phyloP scores from a whole-genome alignment of 306 rosid genomes.

The Ceratonia siliqua region DNA sequence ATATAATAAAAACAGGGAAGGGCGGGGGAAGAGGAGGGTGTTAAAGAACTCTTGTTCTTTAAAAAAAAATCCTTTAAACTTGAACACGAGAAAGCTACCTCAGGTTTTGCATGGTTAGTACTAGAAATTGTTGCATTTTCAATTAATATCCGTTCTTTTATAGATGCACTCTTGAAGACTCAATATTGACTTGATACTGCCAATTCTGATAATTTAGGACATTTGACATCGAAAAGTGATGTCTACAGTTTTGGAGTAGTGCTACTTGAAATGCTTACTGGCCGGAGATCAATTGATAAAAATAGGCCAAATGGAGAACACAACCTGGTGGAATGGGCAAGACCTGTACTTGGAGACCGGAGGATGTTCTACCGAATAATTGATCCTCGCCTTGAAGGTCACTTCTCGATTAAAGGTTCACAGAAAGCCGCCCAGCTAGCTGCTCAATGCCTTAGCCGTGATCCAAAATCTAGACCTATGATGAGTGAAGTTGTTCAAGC shows the following conservation, averaged over 20 bases:
- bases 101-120: background rate
- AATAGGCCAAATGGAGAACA: constrained; percentile 93
- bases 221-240: constrained; percentile 88
- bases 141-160: background rate
- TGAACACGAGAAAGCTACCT: constrained; percentile 9
- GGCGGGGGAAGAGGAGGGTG: background rate
- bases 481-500: constrained; percentile 81
- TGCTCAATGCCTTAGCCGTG: constrained; percentile 82
- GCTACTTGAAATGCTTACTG: constrained; percentile 86
- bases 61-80: constrained; percentile 2
- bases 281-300: constrained; percentile 91
- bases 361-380: constrained; percentile 72
- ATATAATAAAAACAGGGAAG: background rate
- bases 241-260: constrained; percentile 98
- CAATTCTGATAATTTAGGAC: constrained; percentile 55
- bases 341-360: constrained; percentile 75
- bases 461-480: constrained; percentile 85
- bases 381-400: constrained; percentile 94
- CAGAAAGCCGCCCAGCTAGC: constrained; percentile 77
- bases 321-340: constrained; percentile 92
- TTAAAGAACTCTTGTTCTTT: background rate
- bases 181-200: constrained; percentile 24
- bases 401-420: constrained; percentile 86
- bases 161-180: background rate
- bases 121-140: background rate